Conservation (phyloP, 2,329 filamentous ascomycete genomes). For the Coniosporium tulheliwenetii region DNA sequence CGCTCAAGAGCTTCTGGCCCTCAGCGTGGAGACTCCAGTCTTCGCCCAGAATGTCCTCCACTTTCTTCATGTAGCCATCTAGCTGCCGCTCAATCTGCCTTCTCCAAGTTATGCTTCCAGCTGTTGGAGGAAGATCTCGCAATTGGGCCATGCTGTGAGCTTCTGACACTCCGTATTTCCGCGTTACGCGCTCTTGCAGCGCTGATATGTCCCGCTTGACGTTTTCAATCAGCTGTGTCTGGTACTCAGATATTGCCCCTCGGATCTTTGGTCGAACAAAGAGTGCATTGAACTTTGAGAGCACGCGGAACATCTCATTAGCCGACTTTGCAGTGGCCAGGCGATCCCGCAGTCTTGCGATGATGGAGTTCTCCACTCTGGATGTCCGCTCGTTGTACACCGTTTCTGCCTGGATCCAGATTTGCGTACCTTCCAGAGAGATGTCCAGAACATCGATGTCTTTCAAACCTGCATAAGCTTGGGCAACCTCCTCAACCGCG, state of each 20-base stretch:
- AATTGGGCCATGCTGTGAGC: conserved; percentile 97
- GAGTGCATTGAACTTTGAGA: conserved; percentile 98
- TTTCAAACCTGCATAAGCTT: conserved; percentile 85
- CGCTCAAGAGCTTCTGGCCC: conserved; percentile 80
- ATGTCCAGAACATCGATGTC: conserved; percentile 94
- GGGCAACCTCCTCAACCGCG: conserved; percentile 86
- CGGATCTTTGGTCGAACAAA: conserved; percentile 98
- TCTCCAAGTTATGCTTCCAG: conserved; percentile 94
- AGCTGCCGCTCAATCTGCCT: conserved; percentile 93
- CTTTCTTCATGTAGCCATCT: conserved; percentile 94
- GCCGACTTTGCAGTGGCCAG: conserved; percentile 91
- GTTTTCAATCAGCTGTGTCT: conserved; percentile 93
- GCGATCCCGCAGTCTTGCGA: conserved; percentile 79
- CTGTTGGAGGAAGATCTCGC: conserved; percentile 86
- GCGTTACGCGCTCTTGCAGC: conserved; percentile 93
- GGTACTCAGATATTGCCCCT: conserved; percentile 93
- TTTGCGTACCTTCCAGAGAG: conserved; percentile 71
- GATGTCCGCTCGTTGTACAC: conserved; percentile 96
- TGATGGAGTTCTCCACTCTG: conserved; percentile 96
- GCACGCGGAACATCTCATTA: conserved; percentile 99
- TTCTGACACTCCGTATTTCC: conserved; percentile 96
- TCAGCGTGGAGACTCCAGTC: conserved; percentile 93
- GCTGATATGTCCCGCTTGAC: conserved; percentile 91
- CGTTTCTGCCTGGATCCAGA: conserved; percentile 88
- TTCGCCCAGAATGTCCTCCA: conserved; percentile 91